phyloP scores from a whole-genome alignment of 1,139 yeast species.

The Hyphopichia khmerensis region DNA sequence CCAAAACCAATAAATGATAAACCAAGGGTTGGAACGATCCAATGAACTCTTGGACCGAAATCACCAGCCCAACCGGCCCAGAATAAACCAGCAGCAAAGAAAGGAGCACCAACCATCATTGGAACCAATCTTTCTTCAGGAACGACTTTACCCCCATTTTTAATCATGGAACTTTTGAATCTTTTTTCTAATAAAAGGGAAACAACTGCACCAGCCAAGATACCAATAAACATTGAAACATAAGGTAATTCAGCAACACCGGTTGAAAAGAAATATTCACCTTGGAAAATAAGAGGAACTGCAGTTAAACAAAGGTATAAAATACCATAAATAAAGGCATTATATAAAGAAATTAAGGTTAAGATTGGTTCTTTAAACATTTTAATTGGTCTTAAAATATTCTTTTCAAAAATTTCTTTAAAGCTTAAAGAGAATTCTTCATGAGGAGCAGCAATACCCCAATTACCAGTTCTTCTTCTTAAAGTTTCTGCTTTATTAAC shows the following conservation, averaged over 20 bases:
- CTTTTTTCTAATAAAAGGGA: slow-evolving; percentile 19
- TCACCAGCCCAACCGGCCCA: slow-evolving; percentile 83
- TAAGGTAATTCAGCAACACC: slow-evolving; percentile 61
- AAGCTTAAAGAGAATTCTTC: slow-evolving; percentile 62
- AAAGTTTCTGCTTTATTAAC: slow-evolving; percentile 54
- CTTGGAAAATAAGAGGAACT: slow-evolving; percentile 64
- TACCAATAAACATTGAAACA: slow-evolving; percentile 56
- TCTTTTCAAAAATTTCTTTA: slow-evolving; percentile 62
- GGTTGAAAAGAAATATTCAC: slow-evolving; percentile 49
- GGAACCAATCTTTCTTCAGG: slow-evolving; percentile 75
- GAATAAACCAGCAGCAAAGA: slow-evolving; percentile 68
- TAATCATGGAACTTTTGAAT: slow-evolving; percentile 30
- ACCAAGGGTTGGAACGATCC: slow-evolving; percentile 74
- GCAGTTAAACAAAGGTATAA: slow-evolving; percentile 71
- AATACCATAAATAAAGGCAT: slow-evolving; percentile 82
- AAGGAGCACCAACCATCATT: slow-evolving; percentile 60
- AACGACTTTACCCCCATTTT: slow-evolving; percentile 52
- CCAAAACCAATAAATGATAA: slow-evolving; percentile 72
- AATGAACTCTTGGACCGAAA: slow-evolving; percentile 59
- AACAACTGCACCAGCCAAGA: slow-evolving; percentile 49
- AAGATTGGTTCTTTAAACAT: slow-evolving; percentile 79
- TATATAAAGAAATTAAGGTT: slow-evolving; percentile 66
- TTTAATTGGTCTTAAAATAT: slow-evolving; percentile 60
- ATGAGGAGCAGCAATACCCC: slow-evolving; percentile 81
- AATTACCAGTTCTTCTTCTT: slow-evolving; percentile 50